These are phyloP conservation scores for Picocystis sp. DNA, from an alignment of 163 green algal genomes.

Conservation along the genomic window DNA sequence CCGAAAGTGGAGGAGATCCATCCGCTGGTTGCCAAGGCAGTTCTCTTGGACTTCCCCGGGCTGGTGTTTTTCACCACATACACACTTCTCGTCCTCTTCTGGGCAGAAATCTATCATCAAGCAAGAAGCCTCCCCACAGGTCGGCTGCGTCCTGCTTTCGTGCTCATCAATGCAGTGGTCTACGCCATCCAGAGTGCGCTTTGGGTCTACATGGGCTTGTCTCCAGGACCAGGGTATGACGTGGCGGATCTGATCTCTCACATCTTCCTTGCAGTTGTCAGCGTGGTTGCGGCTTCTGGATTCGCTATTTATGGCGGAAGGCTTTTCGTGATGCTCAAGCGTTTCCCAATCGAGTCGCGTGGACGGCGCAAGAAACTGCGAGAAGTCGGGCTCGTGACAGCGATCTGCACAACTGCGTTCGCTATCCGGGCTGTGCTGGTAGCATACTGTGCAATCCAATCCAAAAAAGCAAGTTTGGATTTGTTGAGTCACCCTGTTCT, in stretches of 20 bases:
- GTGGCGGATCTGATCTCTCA: neutral
- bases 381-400: constrained; percentile 79
- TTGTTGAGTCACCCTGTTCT: constrained; percentile 72
- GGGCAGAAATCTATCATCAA: constrained; percentile 97
- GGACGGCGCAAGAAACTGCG: constrained; percentile 89
- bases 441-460: constrained; percentile 51
- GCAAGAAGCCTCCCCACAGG: constrained; percentile 60
- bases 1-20: constrained; percentile 10
- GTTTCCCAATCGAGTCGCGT: constrained; percentile 87
- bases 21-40: constrained; percentile 23
- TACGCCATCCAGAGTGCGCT: constrained; percentile 47
- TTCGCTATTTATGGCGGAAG: constrained; percentile 84
- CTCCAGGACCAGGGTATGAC: too few relatives aligned
- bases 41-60: constrained; percentile 77
- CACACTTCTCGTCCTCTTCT: constrained; percentile 96
- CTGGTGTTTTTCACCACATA: constrained; percentile 97
- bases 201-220: too few relatives aligned
- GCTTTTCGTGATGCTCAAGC: constrained; percentile 87
- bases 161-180: constrained; percentile 70
- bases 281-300: constrained; percentile 29
- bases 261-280: constrained; percentile 9
- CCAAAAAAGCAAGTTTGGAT: constrained; percentile 61
- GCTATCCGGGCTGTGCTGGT: constrained; percentile 51
- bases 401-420: constrained; percentile 86
- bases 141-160: constrained; percentile 62